phyloP scores from a whole-genome alignment of 139 green algal genomes.

The Chlamydomonas sp. region DNA sequence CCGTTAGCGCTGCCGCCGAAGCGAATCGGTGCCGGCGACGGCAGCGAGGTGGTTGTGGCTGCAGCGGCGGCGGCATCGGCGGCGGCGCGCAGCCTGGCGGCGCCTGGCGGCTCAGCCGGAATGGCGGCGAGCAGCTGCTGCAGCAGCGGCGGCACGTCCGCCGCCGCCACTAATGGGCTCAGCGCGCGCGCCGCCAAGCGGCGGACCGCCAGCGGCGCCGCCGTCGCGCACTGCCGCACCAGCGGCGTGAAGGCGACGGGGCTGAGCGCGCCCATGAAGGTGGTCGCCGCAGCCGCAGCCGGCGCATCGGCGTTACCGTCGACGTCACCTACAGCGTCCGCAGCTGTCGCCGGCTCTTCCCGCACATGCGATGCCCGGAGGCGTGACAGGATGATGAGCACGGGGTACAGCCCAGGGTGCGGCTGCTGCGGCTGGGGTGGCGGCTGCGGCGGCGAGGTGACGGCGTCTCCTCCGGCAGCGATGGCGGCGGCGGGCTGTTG shows the following conservation, averaged over 20 bases:
- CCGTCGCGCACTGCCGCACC: constrained; percentile 63
- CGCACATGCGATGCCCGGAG: constrained; percentile 59
- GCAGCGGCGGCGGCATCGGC: constrained; percentile 3
- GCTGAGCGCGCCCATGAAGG: constrained; percentile 44
- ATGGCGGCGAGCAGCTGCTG: constrained; percentile 34
- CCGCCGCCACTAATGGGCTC: constrained; percentile 69
- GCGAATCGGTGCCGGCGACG: not conserved
- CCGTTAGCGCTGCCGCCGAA: constrained; percentile 42
- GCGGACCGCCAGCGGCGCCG: constrained; percentile 67
- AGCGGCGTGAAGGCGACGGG: constrained; percentile 72
- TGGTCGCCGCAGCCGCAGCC: not conserved
- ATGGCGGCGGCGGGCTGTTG: not conserved
- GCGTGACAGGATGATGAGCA: constrained; percentile 86
- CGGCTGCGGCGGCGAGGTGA: not conserved
- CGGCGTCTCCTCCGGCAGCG: not conserved
- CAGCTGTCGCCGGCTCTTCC: not conserved
- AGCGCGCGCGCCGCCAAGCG: constrained; percentile 77
- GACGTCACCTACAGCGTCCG: not conserved
- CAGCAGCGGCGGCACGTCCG: constrained; percentile 41
- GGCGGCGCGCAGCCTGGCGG: not conserved
- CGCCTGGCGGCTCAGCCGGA: not conserved
- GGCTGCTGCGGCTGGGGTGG: constrained; percentile 23
- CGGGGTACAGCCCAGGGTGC: constrained; percentile 82
- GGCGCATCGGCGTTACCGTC: not conserved
- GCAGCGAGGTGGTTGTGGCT: not conserved